Evolutionary conservation across 129 eudicot species (phyloP), one percentile per base, ranked within the genome.

Genomic region (Cynara cardunculus): DNA sequence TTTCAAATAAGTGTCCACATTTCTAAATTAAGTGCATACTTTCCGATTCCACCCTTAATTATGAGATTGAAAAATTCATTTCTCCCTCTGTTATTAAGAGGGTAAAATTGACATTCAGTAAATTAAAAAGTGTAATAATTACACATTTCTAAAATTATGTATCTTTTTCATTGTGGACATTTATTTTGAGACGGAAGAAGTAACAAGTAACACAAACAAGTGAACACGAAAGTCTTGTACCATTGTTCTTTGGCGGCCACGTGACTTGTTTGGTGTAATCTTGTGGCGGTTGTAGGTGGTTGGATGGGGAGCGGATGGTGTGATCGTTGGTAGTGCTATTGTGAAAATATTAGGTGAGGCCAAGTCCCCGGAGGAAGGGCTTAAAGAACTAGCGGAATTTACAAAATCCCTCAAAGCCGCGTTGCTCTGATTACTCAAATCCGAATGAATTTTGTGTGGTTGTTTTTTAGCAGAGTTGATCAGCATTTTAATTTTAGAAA

Each of bases 221-320:
- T 9, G 71, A 69, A 13, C 18, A 27, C 32, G 35, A 25, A 69
- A 69, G 16, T 7, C 7, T 25, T 5, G 18, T 13, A 69, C 28
- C 73, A 69, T 18, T 14, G 31, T 25, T 31, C 28, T 13, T 10
- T 18, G 61, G 28, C 53, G 3, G 12, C 62, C 7, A 24, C 18
- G 16, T 25, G 53, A 24, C 30, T 34, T 67, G 14, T 70, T 37
- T 39, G 59, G 65, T n/a, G 3, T 41, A 41, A 41, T 41, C 53
- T 41, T 53, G 24, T 53, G 64, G 64, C 9, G 64, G 64, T 56
- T 74, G 46, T 81, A 94, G 99, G 89, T 92, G 66, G 97, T 90
- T 7, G 94, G 87, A 80, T 95, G 99, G 99, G 99, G 99, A 74
- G 99, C 99, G 0, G 99, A 95, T 87, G 99, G 99, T 8, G 99